A percentile compares a stretch with the other conserved stretches of the same genome.
phyloP scores from a whole-genome alignment of 1,284 basidiomycete species.

The Trichosporon ovoides region DNA sequence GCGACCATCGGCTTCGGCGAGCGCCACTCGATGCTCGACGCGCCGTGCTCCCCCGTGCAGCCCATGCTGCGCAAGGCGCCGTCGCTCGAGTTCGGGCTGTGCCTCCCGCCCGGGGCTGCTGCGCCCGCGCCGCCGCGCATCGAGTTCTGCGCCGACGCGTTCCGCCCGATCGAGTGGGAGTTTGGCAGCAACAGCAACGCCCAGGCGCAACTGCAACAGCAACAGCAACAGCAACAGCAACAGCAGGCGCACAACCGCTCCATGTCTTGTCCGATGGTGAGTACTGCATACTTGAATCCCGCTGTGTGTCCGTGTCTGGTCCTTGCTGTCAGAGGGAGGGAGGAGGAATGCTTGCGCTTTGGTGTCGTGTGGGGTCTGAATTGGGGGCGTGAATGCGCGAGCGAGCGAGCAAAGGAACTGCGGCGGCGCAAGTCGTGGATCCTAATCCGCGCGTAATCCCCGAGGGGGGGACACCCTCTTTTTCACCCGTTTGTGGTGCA shows the following conservation, averaged over 20 bases:
- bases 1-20: background rate
- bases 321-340: no score
- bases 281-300: background rate
- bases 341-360: no score
- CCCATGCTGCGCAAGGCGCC: background rate
- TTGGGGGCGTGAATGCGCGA: background rate
- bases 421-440: no score
- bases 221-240: background rate
- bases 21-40: conserved; percentile 3
- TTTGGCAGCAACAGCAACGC: background rate
- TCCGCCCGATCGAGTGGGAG: background rate
- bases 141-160: background rate
- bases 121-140: background rate
- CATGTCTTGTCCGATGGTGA: background rate
- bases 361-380: background rate
- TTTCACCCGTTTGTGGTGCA: no score
- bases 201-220: no score
- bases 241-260: background rate
- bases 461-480: background rate
- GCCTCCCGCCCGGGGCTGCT: background rate
- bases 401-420: no score
- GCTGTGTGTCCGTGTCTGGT: no score
- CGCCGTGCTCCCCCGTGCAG: background rate
- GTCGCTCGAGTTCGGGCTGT: background rate
- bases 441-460: background rate